Evolutionary conservation across 2,329 filamentous ascomycete species (phyloP).

Genomic region (Aspergillus luchuensis): DNA sequence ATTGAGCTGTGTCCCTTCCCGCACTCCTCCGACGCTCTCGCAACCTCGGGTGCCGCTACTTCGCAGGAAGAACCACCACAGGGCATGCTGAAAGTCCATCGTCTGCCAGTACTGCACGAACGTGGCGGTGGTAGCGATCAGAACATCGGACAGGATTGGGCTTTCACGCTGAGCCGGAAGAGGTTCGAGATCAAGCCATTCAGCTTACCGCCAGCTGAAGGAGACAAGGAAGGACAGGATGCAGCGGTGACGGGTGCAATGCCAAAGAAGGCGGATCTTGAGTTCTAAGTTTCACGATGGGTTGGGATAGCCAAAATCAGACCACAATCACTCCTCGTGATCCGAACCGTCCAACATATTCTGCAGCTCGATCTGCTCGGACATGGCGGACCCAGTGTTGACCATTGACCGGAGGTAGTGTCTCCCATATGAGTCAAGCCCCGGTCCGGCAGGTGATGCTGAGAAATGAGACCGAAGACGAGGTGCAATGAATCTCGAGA

Average conservation of each 20-base stretch:
- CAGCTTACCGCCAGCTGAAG: conserved; percentile 82
- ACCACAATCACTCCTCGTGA: conserved; percentile 33
- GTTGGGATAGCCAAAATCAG: conserved; percentile 6
- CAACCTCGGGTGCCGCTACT: conserved; percentile 57
- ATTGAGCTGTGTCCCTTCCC: conserved; percentile 78
- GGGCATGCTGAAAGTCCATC: conserved; percentile 81
- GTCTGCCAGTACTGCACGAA: conserved; percentile 81
- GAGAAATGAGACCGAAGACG: conserved; percentile 52
- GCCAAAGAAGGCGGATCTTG: conserved; percentile 68
- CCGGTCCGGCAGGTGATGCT: conserved; percentile 47
- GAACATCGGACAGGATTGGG: conserved; percentile 78
- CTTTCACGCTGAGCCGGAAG: conserved; percentile 81
- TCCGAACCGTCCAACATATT: conserved; percentile 56
- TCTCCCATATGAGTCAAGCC: conserved; percentile 54
- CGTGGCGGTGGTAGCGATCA: conserved; percentile 76
- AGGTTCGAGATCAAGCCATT: conserved; percentile 86
- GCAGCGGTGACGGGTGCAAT: conserved; percentile 48
- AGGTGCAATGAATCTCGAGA: conserved; percentile 59
- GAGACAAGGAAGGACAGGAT: conserved; percentile 66
- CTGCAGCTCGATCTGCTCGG: conserved; percentile 65
- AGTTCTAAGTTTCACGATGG: conserved; percentile 59
- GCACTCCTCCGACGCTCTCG: conserved; percentile 55
- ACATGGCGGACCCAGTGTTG: conserved; percentile 56
- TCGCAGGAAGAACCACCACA: conserved; percentile 75
- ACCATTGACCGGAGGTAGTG: conserved; percentile 60